phyloP scores from a whole-genome alignment of 2,329 filamentous ascomycete genomes.

The Aschersonia sp. region DNA sequence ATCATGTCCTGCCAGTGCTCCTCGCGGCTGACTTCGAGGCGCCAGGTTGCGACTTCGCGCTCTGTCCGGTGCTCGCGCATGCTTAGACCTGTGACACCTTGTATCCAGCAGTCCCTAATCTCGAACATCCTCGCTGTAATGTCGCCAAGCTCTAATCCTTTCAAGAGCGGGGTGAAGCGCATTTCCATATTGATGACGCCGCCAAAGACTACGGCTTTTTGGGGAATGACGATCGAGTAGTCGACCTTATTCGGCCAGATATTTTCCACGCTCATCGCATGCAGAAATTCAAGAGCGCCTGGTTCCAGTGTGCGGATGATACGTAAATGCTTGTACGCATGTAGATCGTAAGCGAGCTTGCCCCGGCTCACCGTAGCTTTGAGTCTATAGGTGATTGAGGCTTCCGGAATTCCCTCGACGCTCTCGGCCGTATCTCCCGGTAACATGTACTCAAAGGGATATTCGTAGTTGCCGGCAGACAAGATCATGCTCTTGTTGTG shows the following conservation, averaged over 20 bases:
- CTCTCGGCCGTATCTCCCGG: constrained; percentile 67
- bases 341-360: constrained; percentile 78
- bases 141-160: constrained; percentile 74
- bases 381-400: constrained; percentile 78
- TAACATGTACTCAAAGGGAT: constrained; percentile 64
- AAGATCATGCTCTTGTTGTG: constrained; percentile 45
- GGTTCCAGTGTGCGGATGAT: constrained; percentile 67
- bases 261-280: constrained; percentile 93
- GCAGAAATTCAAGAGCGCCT: constrained; percentile 61
- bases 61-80: constrained; percentile 47
- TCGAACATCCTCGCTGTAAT: constrained; percentile 74
- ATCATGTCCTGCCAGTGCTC: constrained; percentile 58
- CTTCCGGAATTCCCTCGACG: constrained; percentile 76
- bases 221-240: constrained; percentile 86
- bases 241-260: constrained; percentile 97
- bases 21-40: constrained; percentile 36
- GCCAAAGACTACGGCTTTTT: constrained; percentile 88
- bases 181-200: constrained; percentile 77
- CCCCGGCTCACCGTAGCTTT: constrained; percentile 81
- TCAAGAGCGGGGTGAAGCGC: constrained; percentile 74
- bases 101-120: constrained; percentile 50
- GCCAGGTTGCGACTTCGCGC: constrained; percentile 48
- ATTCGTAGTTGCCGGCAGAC: constrained; percentile 67
- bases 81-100: constrained; percentile 27
- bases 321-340: constrained; percentile 63